Evolutionary conservation across 2,329 filamentous ascomycete genomes (phyloP), one percentile per base, ranked within the genome.

Genomic region (Mycosphaerella sp.): DNA sequence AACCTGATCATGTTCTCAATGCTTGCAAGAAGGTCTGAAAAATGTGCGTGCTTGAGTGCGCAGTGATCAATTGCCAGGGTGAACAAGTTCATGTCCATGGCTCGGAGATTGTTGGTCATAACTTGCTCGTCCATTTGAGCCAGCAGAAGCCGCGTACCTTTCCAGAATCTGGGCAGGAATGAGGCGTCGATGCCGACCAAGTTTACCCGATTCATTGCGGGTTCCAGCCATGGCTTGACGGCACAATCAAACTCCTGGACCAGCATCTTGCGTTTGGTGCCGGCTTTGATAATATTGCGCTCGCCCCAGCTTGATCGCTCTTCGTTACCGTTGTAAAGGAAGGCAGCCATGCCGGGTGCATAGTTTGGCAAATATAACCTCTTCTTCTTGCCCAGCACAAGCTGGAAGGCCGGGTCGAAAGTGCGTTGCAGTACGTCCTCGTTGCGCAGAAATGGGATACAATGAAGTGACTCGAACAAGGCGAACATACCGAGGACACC

Each of bases 381-480:
- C 63, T 34, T 47, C 51, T 82, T 89, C 65, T 85, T 91, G 11
- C 82, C 82, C 69, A 92, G 88, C 2, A 95, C 83, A 21, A 89
- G 79, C 61, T 82, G 78, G 69, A 97, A 96, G 9, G 95, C 89
- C 61, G 80, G 82, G 67, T 95, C 87, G 67, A 97, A 95, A 60
- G 84, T 78, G 29, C 74, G 64, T 52, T 72, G 67, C 21, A 85
- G 69, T 17, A 78, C 70, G 14, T 73, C 70, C 52, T 81, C 78
- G 59, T 80, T 76, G 21, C 74, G 71, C 57, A 96, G 76, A 67
- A 95, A 89, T 0, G 86, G 79, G 61, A 90, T 82, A 69, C 87
- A 95, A 69, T 90, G 95, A 48, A 97, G 74, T 0, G 87, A 85
- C 69, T 97, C 92, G 64, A 95, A 95, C 31, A 97, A 81, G 9